Evolutionary conservation across 2,329 filamentous ascomycete species (phyloP), one percentile per base, ranked within the genome.

Genomic region (Coleophoma eucalyptorum): DNA sequence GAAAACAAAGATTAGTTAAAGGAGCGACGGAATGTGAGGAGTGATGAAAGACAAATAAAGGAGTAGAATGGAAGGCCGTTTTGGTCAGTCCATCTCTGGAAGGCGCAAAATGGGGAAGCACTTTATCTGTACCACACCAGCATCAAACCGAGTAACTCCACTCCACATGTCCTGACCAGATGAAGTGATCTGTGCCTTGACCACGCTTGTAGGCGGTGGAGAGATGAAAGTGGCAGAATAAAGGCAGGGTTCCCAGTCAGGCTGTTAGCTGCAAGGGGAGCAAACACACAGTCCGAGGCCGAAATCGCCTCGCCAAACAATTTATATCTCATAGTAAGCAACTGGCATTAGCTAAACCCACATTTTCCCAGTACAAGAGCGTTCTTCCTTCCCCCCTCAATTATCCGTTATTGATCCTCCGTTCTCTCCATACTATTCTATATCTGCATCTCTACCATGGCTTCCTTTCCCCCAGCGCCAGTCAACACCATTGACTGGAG

Each of bases 401-500:
- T 15, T n/a, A 18, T 21, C 42, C n/a, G n/a, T n/a, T n/a, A n/a
- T n/a, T n/a, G 4, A 21, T 43, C 18, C 21, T 38, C 13, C 35
- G 49, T 46, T 45, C 43, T 19, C 18, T 47, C n/a, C 12, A 8
- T n/a, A 43, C 13, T 13, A 7, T 7, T 8, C 26, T 8, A 26
- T 26, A 26, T 5, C 10, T 26, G 26, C 5, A 26, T 37, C 20
- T 44, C 33, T 46, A 59, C 48, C 32, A 72, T 73, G 67, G 45
- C 73, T 37, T 26, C 26, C 26, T 93, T 92, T 65, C 90, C 90
- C 58, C 90, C 90, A 31, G 82, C 87, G 11, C 86, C 89, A 3
- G 83, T 89, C 60, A 83, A 83, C 65, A 87, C 87, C 57, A 93
- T 96, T 74, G 80, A 97, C 78, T 97, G 93, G 93, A 83, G 80